A percentile compares a stretch with the other conserved stretches of the same genome.
Evolutionary conservation across 1,284 basidiomycete genomes (phyloP).

Genomic region (Baeospora myosura): DNA sequence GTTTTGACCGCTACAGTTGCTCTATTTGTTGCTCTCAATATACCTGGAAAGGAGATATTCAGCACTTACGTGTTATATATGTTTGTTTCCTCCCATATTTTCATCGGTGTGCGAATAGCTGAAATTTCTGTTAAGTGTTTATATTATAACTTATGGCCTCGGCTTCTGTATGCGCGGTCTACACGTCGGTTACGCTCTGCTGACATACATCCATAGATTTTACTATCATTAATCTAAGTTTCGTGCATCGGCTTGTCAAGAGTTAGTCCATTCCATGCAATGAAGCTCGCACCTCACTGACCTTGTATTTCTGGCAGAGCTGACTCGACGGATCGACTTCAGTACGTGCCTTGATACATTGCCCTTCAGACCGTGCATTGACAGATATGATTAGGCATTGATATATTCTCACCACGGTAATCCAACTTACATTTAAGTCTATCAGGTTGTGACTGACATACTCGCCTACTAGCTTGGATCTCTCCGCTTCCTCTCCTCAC

Average conservation of each 20-base stretch:
- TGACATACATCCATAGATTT: slow-evolving; percentile 42
- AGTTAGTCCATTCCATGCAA: slow-evolving; percentile 28
- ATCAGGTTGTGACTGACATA: not conserved
- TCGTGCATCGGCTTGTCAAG: slow-evolving; percentile 50
- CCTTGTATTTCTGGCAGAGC: slow-evolving; percentile 30
- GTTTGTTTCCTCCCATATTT: slow-evolving; percentile 30
- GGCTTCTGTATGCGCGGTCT: slow-evolving; percentile 42
- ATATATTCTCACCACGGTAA: slow-evolving; percentile 71
- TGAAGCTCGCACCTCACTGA: slow-evolving; percentile 13
- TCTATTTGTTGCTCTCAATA: slow-evolving; percentile 48
- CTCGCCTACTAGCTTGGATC: slow-evolving; percentile 42
- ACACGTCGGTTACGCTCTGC: not conserved
- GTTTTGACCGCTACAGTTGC: slow-evolving; percentile 58
- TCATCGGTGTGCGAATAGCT: slow-evolving; percentile 2
- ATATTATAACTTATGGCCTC: slow-evolving; percentile 60
- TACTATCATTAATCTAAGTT: slow-evolving; percentile 44
- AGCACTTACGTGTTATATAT: slow-evolving; percentile 56
- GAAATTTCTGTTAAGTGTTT: slow-evolving; percentile 38
- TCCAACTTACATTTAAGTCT: slow-evolving; percentile 8
- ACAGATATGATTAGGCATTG: slow-evolving; percentile 43
- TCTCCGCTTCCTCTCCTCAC: slow-evolving; percentile 56
- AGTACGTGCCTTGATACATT: slow-evolving; percentile 35
- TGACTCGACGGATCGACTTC: slow-evolving; percentile 66
- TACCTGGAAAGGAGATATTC: slow-evolving; percentile 46
- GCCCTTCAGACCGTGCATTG: slow-evolving; percentile 4